Evolutionary conservation across 2,329 filamentous ascomycete genomes (phyloP).

Genomic region (Stagonosporopsis cucurbitacearum): DNA sequence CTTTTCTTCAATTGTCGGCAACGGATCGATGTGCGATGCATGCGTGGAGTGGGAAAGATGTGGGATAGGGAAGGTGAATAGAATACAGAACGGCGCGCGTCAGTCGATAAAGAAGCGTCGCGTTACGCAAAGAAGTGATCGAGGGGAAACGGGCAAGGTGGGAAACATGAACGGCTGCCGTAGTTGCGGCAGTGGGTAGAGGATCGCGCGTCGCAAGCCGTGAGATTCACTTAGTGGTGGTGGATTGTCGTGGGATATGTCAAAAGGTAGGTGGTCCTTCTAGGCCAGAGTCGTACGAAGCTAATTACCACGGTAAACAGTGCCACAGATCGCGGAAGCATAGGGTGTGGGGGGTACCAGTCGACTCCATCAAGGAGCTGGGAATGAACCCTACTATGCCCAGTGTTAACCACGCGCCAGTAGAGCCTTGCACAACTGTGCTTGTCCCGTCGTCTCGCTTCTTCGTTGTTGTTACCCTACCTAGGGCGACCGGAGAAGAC

Average conservation of each 20-base stretch:
- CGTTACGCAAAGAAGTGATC: slow-evolving; percentile 12
- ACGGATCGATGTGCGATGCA: neutral
- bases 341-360: slow-evolving; percentile 36
- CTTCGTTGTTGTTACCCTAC: slow-evolving; percentile 34
- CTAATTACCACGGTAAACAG: slow-evolving; percentile 36
- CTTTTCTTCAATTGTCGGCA: neutral
- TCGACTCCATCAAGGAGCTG: slow-evolving; percentile 26
- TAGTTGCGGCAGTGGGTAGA: too few species aligned
- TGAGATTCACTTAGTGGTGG: neutral
- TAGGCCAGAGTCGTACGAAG: neutral
- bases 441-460: slow-evolving; percentile 30
- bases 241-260: neutral
- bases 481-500: slow-evolving; percentile 33
- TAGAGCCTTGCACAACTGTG: slow-evolving; percentile 28
- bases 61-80: neutral
- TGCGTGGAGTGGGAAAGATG: neutral
- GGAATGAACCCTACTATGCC: slow-evolving; percentile 30
- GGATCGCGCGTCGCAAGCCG: neutral
- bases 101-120: slow-evolving; percentile 21
- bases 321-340: slow-evolving; percentile 30
- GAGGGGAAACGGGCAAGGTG: neutral
- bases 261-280: slow-evolving; percentile 10
- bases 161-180: neutral
- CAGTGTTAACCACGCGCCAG: slow-evolving; percentile 21
- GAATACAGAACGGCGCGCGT: slow-evolving; percentile 10